Evolutionary conservation across 176 grass and related monocot genomes (phyloP), one percentile per base, ranked within the genome.

Genomic region (Echinochloa phyllopogon): DNA sequence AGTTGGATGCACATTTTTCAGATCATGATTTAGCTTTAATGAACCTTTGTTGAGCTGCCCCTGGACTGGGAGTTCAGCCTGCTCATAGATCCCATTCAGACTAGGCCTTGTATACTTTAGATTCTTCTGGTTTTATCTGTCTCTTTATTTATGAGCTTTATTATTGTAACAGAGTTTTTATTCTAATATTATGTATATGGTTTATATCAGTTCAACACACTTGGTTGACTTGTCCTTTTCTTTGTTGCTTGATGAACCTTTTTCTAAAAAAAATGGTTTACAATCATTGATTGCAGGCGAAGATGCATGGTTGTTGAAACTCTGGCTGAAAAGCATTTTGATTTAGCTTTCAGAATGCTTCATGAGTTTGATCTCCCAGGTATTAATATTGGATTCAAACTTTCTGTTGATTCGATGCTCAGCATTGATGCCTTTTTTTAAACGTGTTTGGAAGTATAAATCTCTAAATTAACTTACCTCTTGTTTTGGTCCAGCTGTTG

Each of bases 301-400:
- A 93, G 96, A 37, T 98, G 96, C 72, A 83, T 84, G 56, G 91
- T 98, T 88, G 96, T 92, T 59, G 96, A 98, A 89, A 87, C 89
- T 47, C 77, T 98, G 73, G 89, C 96, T 69, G 93, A 98, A 83
- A 98, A 98, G 77, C 89, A 94, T 94, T 98, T 98, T 88, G 87
- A 98, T 79, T 88, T 94, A 84, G 96, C 93, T 88, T 98, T 95
- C 82, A 84, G 87, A 86, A 87, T 95, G 86, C 88, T 98, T 85
- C 85, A 92, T 68, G 96, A 98, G 57, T 98, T 98, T 78, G 88
- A 94, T 75, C 93, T 98, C 53, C 93, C 93, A 82, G 95, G 95
- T 98, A 92, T 65, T 47, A 50, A 78, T 78, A 58, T 67, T 47
- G 25, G 40, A 66, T 71, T 88, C 16, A 36, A 62, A n/a, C 53